Evolutionary conservation across 768 basidiomycete genomes (phyloP), one percentile per base, ranked within the genome.

Genomic region (Boletus coccyginus): DNA sequence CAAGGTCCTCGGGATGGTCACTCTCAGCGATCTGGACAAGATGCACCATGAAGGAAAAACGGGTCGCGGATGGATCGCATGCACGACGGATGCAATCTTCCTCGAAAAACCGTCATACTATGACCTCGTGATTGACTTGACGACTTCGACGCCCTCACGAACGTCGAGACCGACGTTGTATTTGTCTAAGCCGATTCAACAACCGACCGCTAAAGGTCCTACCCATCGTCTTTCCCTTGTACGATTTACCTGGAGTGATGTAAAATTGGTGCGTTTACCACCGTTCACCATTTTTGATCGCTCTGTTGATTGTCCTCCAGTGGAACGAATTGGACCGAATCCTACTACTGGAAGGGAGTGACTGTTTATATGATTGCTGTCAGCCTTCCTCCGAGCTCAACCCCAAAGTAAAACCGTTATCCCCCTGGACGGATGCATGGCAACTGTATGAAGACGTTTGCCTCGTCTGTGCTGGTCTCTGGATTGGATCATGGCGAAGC

Each of bases 381-480:
- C 64, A 55, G 50, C 74, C 27, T 50, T 63, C 67, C 17, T 43
- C 72, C 14, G 66, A 70, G 33, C 40, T 67, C 16, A 66, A 70
- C 29, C 46, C 63, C 6, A 79, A 74, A 64, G 68, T 72, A 12
- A 79, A 75, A 52, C 56, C 75, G 10, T 65, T 80, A 19, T 76
- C 82, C 5, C 61, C 77, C 3, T 90, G 88, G 87, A 78, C 83
- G 14, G 91, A 92, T 58, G 81, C 81, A 9, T 92, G 90, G 89
- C 81, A 83, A 27, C 76, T 92, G 13, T 94, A 93, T 62, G 91
- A 94, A 71, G 92, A 93, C 57, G 86, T 88, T 21, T 93, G 92
- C 58, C 75, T 92, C 40, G 76, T 91, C 44, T 92, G 91, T 63
- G 91, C 90, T 0, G 84, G 88, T 3, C 77, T 91, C n/a, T 92